Conservation (phyloP, 371 early-diverging fungal species). For the Zopfochytrium polystomum region DNA sequence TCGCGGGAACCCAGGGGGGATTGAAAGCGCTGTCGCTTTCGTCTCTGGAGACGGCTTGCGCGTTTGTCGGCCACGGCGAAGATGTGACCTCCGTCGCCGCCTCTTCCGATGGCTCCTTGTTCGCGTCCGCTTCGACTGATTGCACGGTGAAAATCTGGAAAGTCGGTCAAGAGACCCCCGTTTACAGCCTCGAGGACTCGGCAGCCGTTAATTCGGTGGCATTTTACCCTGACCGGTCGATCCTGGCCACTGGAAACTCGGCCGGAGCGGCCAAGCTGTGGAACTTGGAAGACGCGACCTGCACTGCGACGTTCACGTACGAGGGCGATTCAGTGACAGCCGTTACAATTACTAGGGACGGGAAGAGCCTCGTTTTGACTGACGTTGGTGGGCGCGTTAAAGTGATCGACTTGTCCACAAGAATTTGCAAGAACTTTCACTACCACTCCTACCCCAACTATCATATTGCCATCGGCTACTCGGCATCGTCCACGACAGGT, state of each 20-base stretch:
- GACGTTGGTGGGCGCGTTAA: neutral
- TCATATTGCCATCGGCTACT: neutral
- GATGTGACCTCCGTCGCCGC: neutral
- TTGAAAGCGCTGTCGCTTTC: neutral
- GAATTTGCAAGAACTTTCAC: neutral
- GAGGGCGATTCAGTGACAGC: neutral
- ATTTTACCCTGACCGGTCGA: neutral
- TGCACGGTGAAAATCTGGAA: neutral
- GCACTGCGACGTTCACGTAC: neutral
- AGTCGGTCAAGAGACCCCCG: neutral
- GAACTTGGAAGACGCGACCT: neutral
- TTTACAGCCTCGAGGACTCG: neutral
- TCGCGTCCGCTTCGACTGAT: neutral
- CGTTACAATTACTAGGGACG: neutral
- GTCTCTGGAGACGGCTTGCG: neutral
- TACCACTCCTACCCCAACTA: conserved; percentile 7
- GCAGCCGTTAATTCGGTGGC: neutral
- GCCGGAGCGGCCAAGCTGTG: neutral
- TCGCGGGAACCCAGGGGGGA: neutral
- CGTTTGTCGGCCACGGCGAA: neutral
- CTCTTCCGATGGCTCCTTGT: neutral
- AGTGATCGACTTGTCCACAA: conserved; percentile 1
- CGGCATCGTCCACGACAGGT: neutral
- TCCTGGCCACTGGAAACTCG: neutral
- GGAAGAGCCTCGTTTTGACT: neutral